A percentile compares a stretch with the other conserved stretches of the same genome.
phyloP scores from a whole-genome alignment of 2,329 filamentous ascomycete genomes.

The Colletotrichum lindemuthianum region DNA sequence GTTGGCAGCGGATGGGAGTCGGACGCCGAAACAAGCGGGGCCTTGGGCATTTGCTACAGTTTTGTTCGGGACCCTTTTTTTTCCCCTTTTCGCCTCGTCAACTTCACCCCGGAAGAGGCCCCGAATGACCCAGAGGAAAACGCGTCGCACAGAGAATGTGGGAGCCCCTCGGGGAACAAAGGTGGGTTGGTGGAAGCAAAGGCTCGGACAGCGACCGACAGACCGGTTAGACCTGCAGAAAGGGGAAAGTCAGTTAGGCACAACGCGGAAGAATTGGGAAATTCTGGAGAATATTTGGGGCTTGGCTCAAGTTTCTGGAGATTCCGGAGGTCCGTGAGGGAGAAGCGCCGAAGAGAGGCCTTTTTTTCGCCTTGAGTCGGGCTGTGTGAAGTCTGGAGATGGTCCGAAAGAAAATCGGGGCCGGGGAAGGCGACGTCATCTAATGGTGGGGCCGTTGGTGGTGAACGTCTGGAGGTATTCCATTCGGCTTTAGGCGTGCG shows the following conservation, averaged over 20 bases:
- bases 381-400: too few relatives aligned
- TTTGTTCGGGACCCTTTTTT: neutral
- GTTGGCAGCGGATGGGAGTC: slow-evolving; percentile 2
- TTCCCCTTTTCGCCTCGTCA: slow-evolving; percentile 1
- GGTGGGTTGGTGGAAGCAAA: slow-evolving; percentile 9
- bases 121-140: slow-evolving; percentile 19
- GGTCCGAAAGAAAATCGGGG: slow-evolving; percentile 4
- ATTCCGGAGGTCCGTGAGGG: slow-evolving; percentile 6
- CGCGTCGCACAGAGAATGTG: slow-evolving; percentile 6
- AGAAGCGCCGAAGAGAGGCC: slow-evolving; percentile 34
- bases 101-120: slow-evolving; percentile 17
- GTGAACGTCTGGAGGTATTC: neutral
- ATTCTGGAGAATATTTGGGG: slow-evolving; percentile 34
- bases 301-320: slow-evolving; percentile 26
- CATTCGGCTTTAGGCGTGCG: too few relatives aligned
- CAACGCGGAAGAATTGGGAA: slow-evolving; percentile 24
- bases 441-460: slow-evolving; percentile 6
- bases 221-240: slow-evolving; percentile 29
- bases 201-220: slow-evolving; percentile 32
- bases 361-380: neutral
- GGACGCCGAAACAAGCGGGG: slow-evolving; percentile 24
- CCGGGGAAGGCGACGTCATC: slow-evolving; percentile 25
- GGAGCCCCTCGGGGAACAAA: slow-evolving; percentile 27
- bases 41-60: neutral
- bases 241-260: slow-evolving; percentile 9